phyloP scores from a whole-genome alignment of 2,329 filamentous ascomycete species.

The Aotearoamyces nothofagi region DNA sequence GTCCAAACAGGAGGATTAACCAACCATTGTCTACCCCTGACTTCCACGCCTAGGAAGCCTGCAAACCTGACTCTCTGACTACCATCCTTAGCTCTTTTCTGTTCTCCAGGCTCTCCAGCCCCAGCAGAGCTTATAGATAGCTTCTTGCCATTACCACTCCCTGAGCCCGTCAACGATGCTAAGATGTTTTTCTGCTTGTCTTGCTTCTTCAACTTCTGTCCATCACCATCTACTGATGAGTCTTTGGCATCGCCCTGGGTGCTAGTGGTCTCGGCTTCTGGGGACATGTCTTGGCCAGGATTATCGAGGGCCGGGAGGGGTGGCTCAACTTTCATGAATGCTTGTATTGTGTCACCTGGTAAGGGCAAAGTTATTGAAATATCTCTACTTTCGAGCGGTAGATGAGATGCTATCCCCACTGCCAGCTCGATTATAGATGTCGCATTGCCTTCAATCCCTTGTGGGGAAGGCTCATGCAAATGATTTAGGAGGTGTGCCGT shows the following conservation, averaged over 20 bases:
- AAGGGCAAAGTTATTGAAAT: constrained; percentile 76
- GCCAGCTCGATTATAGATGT: constrained; percentile 89
- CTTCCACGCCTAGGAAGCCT: constrained; percentile 60
- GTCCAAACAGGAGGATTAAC: constrained; percentile 64
- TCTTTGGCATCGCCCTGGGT: constrained; percentile 14
- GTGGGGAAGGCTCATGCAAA: constrained; percentile 60
- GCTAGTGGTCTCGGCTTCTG: constrained; percentile 7
- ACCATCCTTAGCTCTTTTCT: constrained; percentile 11
- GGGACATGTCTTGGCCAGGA: constrained; percentile 13
- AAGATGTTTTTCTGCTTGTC: constrained; percentile 4
- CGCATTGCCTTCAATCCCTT: constrained; percentile 74
- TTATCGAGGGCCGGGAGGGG: constrained; percentile 45
- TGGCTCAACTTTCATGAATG: constrained; percentile 72
- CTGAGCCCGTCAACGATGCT: constrained; percentile 4
- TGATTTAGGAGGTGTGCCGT: constrained; percentile 57
- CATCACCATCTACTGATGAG: constrained; percentile 1
- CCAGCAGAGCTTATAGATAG: background rate
- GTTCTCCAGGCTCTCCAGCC: constrained; percentile 5
- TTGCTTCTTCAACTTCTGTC: constrained; percentile 3
- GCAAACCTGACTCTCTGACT: constrained; percentile 52
- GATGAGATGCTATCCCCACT: constrained; percentile 68
- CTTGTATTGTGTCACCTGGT: constrained; percentile 56
- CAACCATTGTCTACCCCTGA: constrained; percentile 60
- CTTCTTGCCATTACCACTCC: background rate
- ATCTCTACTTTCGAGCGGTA: constrained; percentile 83